Evolutionary conservation across 164 flowering plant species (phyloP), one percentile per base, ranked within the genome.

Genomic region (Hamamelis virginiana): DNA sequence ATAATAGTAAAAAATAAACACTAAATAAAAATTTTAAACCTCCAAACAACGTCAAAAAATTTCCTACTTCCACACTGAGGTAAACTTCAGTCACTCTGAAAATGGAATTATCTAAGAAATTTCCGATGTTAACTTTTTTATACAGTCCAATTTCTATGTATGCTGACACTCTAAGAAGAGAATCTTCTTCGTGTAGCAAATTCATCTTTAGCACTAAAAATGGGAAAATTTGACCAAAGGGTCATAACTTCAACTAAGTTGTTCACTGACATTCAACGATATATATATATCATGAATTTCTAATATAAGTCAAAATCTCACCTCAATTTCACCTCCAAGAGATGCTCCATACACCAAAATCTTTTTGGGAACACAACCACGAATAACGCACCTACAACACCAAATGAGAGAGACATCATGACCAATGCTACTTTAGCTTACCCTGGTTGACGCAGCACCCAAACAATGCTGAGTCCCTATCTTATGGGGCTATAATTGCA

Each of bases 291-390:
- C 56, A 46, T 45, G 11, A 15, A 10, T 50, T 51, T 48, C 23
- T 57, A 14, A 10, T 2, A 58, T 15, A 22, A 9, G 2, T 63
- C 47, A 12, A 22, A 44, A 67, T 65, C 81, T 82, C 77, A 95
- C 98, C 97, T 90, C 89, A 80, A 93, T 75, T 83, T 95, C 99
- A 75, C 94, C 85, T 14, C 89, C 80, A 84, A 81, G 90, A 58
- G 91, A 63, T 68, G 98, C 98, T 70, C 95, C 98, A 84, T 96
- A 92, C 8, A 96, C 97, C 80, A 92, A 77, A 65, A 96, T 96
- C 86, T 93, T 96, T 76, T 96, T 93, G 19, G 99, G 98, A 64
- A 93, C 98, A 86, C 98, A 96, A 45, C 99, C 99, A 69, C 99
- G 96, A 75, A 96, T 85, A 12, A 96, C 99, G 80, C 99, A 93